These are phyloP conservation scores for Colletotrichum incanum DNA, from an alignment of 2,329 filamentous ascomycete species.

Conservation along the genomic window DNA sequence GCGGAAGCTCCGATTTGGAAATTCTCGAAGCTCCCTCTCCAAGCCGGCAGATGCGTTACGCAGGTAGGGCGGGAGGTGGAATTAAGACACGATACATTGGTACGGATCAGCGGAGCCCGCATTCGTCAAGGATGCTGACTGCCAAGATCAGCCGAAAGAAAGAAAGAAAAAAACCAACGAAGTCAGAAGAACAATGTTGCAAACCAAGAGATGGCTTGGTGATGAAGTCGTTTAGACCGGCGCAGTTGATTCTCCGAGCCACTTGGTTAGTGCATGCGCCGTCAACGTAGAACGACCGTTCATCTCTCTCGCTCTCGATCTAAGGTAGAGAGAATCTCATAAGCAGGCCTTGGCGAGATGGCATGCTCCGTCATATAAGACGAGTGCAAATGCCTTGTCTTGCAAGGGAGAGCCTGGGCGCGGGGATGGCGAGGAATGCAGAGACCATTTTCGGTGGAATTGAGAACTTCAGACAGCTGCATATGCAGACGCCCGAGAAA, in stretches of 20 bases:
- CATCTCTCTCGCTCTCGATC: background rate
- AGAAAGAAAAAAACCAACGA: background rate
- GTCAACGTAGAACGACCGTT: background rate
- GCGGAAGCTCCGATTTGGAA: background rate
- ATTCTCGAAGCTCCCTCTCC: slow-evolving; percentile 13
- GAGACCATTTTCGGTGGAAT: background rate
- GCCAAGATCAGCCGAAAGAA: slow-evolving; percentile 2
- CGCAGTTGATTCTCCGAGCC: background rate
- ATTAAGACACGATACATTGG: slow-evolving; percentile 3
- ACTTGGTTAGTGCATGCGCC: background rate
- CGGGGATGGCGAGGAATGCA: slow-evolving; percentile 12
- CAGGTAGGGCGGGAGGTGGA: background rate
- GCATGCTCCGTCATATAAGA: background rate
- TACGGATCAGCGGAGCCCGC: slow-evolving; percentile 14
- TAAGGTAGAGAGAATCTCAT: too few relatives aligned
- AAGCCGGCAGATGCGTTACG: background rate
- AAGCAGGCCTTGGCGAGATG: background rate
- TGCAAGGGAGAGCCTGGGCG: background rate
- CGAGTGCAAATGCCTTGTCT: background rate
- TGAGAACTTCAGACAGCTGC: background rate
- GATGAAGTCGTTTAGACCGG: background rate
- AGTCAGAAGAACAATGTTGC: background rate
- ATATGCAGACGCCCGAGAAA: background rate
- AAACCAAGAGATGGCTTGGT: slow-evolving; percentile 2
- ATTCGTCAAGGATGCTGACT: slow-evolving; percentile 9